Conservation (phyloP, 2,329 filamentous ascomycete genomes). For the Verticillium tricorpus region DNA sequence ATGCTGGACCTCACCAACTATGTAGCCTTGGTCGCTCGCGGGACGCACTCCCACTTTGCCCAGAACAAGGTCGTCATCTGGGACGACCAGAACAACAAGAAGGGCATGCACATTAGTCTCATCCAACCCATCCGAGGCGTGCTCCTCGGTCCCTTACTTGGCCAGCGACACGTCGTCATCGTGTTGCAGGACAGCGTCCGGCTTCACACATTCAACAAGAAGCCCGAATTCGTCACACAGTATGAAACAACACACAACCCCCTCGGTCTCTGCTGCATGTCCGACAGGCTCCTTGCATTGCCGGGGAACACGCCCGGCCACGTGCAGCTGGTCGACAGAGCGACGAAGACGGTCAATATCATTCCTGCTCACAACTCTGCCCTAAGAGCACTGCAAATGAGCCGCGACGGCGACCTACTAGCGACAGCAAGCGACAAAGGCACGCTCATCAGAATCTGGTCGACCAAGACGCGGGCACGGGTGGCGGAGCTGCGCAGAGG, state of each 20-base stretch:
- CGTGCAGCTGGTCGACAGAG: slow-evolving; percentile 78
- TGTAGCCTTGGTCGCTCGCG: slow-evolving; percentile 83
- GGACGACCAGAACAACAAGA: slow-evolving; percentile 77
- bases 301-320: slow-evolving; percentile 86
- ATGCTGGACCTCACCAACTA: slow-evolving; percentile 88
- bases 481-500: slow-evolving; percentile 83
- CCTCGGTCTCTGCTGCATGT: slow-evolving; percentile 73
- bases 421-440: slow-evolving; percentile 90
- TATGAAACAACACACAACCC: slow-evolving; percentile 88
- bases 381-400: slow-evolving; percentile 74
- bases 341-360: slow-evolving; percentile 81
- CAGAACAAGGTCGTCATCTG: slow-evolving; percentile 90
- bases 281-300: slow-evolving; percentile 70
- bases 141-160: slow-evolving; percentile 56
- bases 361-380: slow-evolving; percentile 83
- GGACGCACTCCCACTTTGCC: slow-evolving; percentile 77
- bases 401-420: slow-evolving; percentile 72
- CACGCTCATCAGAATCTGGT: slow-evolving; percentile 82
- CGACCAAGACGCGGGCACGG: slow-evolving; percentile 73
- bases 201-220: slow-evolving; percentile 73
- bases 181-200: slow-evolving; percentile 78
- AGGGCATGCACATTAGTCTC: slow-evolving; percentile 73
- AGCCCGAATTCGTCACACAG: slow-evolving; percentile 63
- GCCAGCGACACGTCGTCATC: slow-evolving; percentile 71
- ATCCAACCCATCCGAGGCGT: slow-evolving; percentile 77